Evolutionary conservation across 768 basidiomycete genomes (phyloP), one percentile per base, ranked within the genome.

Genomic region (Trametes cingulata): DNA sequence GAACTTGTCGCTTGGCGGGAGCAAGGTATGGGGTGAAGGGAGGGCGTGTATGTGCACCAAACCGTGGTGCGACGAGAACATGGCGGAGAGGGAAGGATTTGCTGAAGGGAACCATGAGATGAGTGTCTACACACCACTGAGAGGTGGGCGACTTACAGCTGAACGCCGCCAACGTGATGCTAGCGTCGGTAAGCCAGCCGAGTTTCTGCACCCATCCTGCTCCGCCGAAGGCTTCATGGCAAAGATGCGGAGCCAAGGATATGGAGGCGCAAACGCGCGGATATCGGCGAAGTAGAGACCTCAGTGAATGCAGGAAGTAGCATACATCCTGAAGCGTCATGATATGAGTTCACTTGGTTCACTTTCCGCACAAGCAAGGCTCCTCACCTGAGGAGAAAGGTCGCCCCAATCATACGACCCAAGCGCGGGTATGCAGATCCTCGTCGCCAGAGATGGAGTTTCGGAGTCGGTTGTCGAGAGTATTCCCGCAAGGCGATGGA

Each of bases 1-100:
- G 62, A 86, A 86, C 65, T 84, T 88, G 66, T 94, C 88, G 58
- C 93, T 93, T 0, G 91, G 84, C 0, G 95, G 79, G 25, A 89
- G 76, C 40, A 95, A 80, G 24, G 87, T 85, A 56, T 87, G 85
- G 0, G 86, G 85, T 5, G 86, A 79, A 3, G 97, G 95, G 20
- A 96, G 79, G 5, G 82, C 78, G 65, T 90, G 86, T 27, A 95
- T 82, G 47, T 85, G 84, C 19, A 98, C 78, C 52, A 96, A 76
- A 12, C 97, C 97, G 71, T 96, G 91, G 69, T 95, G 88, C 10
- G 85, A 82, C 33, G 94, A 90, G 73, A 95, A 98, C 48, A 84
- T 76, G 2, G 81, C 74, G 8, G 83, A 76, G 22, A 97, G 78
- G 14, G 86, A 82, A n/a, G 93, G 90, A 68, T 96, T 85, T 25